Evolutionary conservation across 768 basidiomycete genomes (phyloP), one percentile per base, ranked within the genome.

Genomic region (Epithele typhae): DNA sequence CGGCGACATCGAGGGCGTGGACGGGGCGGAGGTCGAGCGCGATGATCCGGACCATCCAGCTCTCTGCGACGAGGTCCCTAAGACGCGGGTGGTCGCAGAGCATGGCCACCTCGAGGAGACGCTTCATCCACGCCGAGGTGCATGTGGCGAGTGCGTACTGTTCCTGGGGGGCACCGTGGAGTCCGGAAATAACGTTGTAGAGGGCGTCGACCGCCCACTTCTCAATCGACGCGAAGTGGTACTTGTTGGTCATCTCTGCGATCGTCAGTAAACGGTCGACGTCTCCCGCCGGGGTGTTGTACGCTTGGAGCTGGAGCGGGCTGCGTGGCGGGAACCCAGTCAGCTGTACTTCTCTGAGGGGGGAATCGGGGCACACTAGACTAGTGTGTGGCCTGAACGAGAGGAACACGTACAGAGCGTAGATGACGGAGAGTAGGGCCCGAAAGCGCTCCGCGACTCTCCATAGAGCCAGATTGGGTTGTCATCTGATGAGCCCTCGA

Each of bases 161-260:
- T 35, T 43, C 45, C 35, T 25, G 36, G 17, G 50, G 52, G 8
- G 62, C 54, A 4, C 63, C 60, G 40, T 58, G 52, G 23, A 56
- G 53, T 14, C 57, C 52, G 12, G 57, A 47, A 34, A 68, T 53
- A 17, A 67, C 57, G 45, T 59, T 46, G 38, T 57, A 57, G 18
- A 74, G 58, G 9, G 64, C 60, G 8, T 59, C 53, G 37, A 69
- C 45, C 17, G 70, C 67, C 74, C 74, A 75, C 14, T 52, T 25
- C 34, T 59, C 57, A 30, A 69, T 62, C 17, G 64, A 48, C n/a
- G 49, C 48, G 49, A 72, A 66, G 37, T 64, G 60, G 55, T 72
- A 75, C 51, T 62, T 63, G 60, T 64, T 60, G n/a, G 72, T 62
- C 18, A 70, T 61, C 49, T 70, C 64, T 22, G 69, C 66, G 46